Evolutionary conservation across 495 filamentous ascomycete genomes (phyloP).

Genomic region (Achaetomiella virescens): DNA sequence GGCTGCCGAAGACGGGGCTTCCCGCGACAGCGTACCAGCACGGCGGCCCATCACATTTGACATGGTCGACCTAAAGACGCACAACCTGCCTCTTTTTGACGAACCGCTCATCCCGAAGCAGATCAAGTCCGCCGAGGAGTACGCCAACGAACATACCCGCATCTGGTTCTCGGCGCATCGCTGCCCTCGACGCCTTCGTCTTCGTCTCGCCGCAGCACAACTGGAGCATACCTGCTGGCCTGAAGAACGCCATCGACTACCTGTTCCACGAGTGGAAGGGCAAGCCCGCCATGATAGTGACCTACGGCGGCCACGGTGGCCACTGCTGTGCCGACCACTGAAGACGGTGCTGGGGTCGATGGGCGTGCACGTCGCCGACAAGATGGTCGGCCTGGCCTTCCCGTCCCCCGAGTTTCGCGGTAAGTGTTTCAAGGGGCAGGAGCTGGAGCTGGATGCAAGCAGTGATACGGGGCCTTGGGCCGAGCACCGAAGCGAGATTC

Average conservation of each 20-base stretch:
- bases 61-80: slow-evolving; percentile 37
- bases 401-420: no score
- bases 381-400: no score
- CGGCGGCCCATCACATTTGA: slow-evolving; percentile 3
- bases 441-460: no score
- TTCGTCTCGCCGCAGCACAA: slow-evolving; percentile 42
- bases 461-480: no score
- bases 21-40: no score
- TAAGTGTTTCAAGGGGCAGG: no score
- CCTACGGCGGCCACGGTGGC: slow-evolving; percentile 30
- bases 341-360: no score
- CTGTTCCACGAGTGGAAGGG: slow-evolving; percentile 48
- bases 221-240: slow-evolving; percentile 44
- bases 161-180: slow-evolving; percentile 30
- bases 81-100: slow-evolving; percentile 44
- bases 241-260: slow-evolving; percentile 53
- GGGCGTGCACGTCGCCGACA: no score
- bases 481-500: no score
- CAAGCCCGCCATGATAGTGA: slow-evolving; percentile 46
- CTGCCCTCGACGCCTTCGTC: slow-evolving; percentile 11
- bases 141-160: slow-evolving; percentile 37
- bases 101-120: slow-evolving; percentile 40
- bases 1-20: no score
- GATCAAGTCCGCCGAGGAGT: slow-evolving; percentile 32
- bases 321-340: no score